A percentile compares a stretch with the other conserved stretches of the same genome.
These are phyloP conservation scores for Stramenopiles sp. DNA, from an alignment of 352 stramenopile species.

Conservation along the genomic window DNA sequence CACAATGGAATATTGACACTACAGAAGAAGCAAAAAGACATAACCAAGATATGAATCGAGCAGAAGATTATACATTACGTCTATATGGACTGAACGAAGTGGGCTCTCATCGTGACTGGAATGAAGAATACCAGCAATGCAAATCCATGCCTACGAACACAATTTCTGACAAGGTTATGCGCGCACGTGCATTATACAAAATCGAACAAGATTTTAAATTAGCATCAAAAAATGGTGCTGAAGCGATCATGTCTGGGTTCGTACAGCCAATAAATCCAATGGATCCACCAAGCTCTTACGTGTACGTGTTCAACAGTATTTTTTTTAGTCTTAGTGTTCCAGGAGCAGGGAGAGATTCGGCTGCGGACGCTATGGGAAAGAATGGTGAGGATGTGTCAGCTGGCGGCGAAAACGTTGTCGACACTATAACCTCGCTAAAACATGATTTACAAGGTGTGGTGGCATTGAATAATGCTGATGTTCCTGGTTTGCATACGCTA, in stretches of 20 bases:
- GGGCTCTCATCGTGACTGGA: conserved; percentile 80
- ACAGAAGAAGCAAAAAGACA: too few relatives aligned
- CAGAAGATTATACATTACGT: conserved; percentile 63
- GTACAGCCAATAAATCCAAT: conserved; percentile 87
- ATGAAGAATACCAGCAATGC: conserved; percentile 84
- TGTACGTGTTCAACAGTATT: conserved; percentile 94
- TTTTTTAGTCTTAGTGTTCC: conserved; percentile 83
- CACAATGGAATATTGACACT: too few relatives aligned
- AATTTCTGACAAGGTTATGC: conserved; percentile 66
- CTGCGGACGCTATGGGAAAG: conserved; percentile 26
- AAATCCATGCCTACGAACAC: conserved; percentile 46
- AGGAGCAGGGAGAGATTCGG: conserved; percentile 43
- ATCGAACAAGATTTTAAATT: conserved; percentile 83
- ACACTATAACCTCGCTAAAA: conserved; percentile 34
- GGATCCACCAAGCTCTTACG: conserved; percentile 65
- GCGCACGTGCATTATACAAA: conserved; percentile 77
- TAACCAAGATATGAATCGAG: conserved; percentile 49
- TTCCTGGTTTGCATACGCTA: conserved; percentile 69
- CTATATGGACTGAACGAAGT: conserved; percentile 71
- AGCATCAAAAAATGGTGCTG: conserved; percentile 51
- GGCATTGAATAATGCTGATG: conserved; percentile 68
- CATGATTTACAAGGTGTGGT: conserved; percentile 64
- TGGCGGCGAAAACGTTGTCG: not conserved
- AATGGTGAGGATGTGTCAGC: not conserved
- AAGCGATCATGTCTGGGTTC: conserved; percentile 78